These are phyloP conservation scores for Ascochyta koolunga DNA, from an alignment of 2,329 filamentous ascomycete genomes.

Conservation along the genomic window DNA sequence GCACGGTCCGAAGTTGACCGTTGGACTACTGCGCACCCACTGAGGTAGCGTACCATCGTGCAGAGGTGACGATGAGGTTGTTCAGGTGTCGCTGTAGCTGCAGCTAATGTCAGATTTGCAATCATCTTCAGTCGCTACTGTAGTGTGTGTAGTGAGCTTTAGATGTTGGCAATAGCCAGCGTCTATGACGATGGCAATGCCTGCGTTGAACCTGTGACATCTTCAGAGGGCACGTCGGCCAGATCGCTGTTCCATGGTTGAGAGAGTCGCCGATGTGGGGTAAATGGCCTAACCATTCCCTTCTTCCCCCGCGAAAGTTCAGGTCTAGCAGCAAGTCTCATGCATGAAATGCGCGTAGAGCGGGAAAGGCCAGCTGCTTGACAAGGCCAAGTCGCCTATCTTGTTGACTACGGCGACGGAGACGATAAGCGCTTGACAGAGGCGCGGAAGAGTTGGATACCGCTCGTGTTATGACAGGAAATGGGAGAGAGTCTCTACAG, in stretches of 20 bases:
- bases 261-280: constrained; percentile 26
- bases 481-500: constrained; percentile 9
- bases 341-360: constrained; percentile 5
- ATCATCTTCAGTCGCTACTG: background rate
- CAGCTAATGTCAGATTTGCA: background rate
- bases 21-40: constrained; percentile 23
- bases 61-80: constrained; percentile 1
- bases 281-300: constrained; percentile 20
- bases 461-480: constrained; percentile 7
- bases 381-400: constrained; percentile 2
- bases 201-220: constrained; percentile 13
- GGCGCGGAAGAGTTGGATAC: constrained; percentile 17
- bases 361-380: background rate
- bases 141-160: background rate
- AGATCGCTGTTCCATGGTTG: constrained; percentile 27
- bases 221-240: constrained; percentile 25
- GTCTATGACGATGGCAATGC: constrained; percentile 3
- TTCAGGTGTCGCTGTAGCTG: constrained; percentile 1
- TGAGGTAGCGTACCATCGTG: constrained; percentile 24
- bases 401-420: background rate
- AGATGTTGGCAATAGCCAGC: background rate
- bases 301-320: constrained; percentile 8
- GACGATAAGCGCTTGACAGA: background rate
- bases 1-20: constrained; percentile 18
- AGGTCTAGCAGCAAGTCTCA: constrained; percentile 3